phyloP scores from a whole-genome alignment of 371 early-diverging fungal genomes.

The Synchytrium microbalum region DNA sequence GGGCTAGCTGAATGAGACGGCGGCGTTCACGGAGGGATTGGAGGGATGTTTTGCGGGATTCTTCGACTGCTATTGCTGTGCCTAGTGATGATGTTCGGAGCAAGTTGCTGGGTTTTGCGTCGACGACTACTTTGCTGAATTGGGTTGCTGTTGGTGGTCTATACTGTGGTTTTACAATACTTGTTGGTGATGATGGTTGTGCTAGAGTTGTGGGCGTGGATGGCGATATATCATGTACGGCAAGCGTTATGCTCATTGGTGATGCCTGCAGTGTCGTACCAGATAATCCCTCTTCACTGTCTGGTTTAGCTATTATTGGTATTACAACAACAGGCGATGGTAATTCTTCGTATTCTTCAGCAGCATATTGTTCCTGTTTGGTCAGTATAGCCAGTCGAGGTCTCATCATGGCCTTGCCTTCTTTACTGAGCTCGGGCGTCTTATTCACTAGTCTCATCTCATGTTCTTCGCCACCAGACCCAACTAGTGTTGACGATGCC shows the following conservation, averaged over 20 bases:
- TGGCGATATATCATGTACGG: not conserved
- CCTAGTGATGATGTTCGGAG: not conserved
- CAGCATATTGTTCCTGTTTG: too few relatives aligned
- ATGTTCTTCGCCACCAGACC: not conserved
- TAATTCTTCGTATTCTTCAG: too few relatives aligned
- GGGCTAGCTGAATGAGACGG: not conserved
- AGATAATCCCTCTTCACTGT: not conserved
- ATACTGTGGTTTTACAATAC: too few relatives aligned
- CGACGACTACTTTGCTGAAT: not conserved
- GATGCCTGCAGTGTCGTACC: not conserved
- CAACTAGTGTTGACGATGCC: not conserved
- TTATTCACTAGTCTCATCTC: not conserved
- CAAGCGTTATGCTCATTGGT: not conserved
- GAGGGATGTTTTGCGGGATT: not conserved
- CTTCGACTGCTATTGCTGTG: not conserved
- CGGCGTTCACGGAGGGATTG: not conserved
- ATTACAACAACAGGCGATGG: not conserved
- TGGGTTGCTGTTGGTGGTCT: not conserved
- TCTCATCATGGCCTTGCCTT: too few relatives aligned
- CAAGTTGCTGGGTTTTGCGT: not conserved
- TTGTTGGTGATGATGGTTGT: not conserved
- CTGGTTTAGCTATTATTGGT: not conserved
- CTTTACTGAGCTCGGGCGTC: not conserved
- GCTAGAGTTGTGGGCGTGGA: too few relatives aligned
- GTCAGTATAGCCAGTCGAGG: too few relatives aligned